Conservation (phyloP, 805 yeast genomes). For the Ogataea degrootiae region DNA sequence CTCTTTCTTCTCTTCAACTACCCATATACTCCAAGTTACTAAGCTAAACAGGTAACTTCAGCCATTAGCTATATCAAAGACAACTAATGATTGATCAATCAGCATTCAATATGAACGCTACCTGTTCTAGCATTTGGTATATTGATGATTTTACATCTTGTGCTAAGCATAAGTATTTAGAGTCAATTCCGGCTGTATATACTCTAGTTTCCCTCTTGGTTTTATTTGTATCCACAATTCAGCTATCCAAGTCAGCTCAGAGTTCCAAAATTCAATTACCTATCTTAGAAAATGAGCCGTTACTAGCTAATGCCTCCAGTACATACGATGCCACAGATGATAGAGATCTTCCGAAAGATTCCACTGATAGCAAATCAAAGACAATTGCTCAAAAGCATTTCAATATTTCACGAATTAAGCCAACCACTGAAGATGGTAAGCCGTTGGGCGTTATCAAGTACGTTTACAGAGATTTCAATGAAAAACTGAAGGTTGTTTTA, state of each 20-base stretch:
- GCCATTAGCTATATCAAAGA: too few relatives aligned
- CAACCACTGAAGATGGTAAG: slow-evolving; percentile 54
- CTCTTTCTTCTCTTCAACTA: too few relatives aligned
- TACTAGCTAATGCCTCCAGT: slow-evolving; percentile 2
- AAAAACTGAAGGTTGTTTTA: slow-evolving; percentile 46
- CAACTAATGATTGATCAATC: not conserved
- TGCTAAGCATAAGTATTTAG: slow-evolving; percentile 35
- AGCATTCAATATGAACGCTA: not conserved
- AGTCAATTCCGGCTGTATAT: slow-evolving; percentile 28
- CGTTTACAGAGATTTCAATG: slow-evolving; percentile 45
- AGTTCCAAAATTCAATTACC: not conserved
- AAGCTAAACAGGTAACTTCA: too few relatives aligned
- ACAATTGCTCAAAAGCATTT: slow-evolving; percentile 55
- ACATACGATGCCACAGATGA: slow-evolving; percentile 24
- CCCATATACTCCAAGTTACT: too few relatives aligned
- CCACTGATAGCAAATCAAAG: not conserved
- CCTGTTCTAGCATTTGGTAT: slow-evolving; percentile 20
- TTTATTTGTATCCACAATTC: slow-evolving; percentile 6
- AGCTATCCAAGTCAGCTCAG: slow-evolving; percentile 6
- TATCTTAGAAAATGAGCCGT: slow-evolving; percentile 16
- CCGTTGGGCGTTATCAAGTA: slow-evolving; percentile 51
- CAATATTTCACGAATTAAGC: slow-evolving; percentile 51
- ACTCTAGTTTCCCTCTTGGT: slow-evolving; percentile 29
- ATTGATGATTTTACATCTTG: slow-evolving; percentile 47
- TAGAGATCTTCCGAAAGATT: not conserved